Base-by-base conservation (phyloP, 1,139 yeast species). In the Starmera stellimalicola region DNA sequence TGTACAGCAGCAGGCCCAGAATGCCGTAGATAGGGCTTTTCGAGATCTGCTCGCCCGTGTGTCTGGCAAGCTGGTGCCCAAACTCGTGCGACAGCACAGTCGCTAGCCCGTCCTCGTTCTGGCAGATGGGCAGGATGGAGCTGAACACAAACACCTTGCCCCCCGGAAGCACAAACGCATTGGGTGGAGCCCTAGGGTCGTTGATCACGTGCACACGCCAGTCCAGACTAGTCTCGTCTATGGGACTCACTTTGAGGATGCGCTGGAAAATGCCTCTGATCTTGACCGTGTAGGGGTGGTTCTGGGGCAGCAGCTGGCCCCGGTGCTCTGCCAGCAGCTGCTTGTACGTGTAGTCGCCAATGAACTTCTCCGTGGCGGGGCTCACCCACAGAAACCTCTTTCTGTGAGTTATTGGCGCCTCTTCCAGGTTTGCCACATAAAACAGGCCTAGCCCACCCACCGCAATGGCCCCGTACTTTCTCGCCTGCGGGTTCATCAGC, bases 111-210 rank as follows among this genome's bases (percentile, higher is more conserved):
- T 85, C 93, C 35, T 85, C 93, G 51, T 84, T 77, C 26, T 63
- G 60, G 52, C 95, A 81, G 24, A 91, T 73, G 1, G 85, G 82
- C 34, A 91, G 56, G 33, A 93, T 84, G 15, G 84, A 75, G 32
- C 80, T 68, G 50, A 84, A 84, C 15, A 91, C 85, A 58, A 91
- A 91, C 29, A 93, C 94, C 57, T 88, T 88, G 10, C 98, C 98
- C 39, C 93, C 91, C 16, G 97, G 97, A 33, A 91, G 64, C 18
- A 91, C 95, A 58, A 93, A 91, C 2, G 98, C 98, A 58, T 91
- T 91, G 2, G 98, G 97, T 4, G 95, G 83, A 14, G 65, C 61
- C 9, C 54, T 58, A 6, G 79, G 77, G 46, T 80, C 83, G 42
- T 78, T 69, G 30, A 91, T 74, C 18, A 93, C 83, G 55, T 85